A percentile compares a stretch with the other conserved stretches of the same genome.
phyloP scores from a whole-genome alignment of 148 eudicot genomes.

The Drosera capensis region DNA sequence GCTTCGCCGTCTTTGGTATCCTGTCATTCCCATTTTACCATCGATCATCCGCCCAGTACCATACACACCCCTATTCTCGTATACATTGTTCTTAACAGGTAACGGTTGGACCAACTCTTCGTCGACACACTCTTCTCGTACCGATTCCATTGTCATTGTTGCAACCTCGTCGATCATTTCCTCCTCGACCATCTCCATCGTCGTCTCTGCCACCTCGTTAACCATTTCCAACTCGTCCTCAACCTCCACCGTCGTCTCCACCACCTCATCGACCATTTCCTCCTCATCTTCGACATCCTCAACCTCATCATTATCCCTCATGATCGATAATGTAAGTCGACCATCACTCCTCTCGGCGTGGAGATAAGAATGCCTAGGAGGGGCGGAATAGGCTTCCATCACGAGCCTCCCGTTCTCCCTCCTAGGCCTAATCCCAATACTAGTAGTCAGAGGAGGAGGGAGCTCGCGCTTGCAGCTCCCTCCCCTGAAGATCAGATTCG shows the following conservation, averaged over 20 bases:
- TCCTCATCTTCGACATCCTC: conserved; percentile 2
- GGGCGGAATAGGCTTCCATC: conserved; percentile 43
- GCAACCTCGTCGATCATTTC: too few relatives aligned
- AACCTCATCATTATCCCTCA: neutral
- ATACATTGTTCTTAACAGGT: conserved; percentile 4
- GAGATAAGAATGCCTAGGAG: conserved; percentile 12
- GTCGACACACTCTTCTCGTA: neutral
- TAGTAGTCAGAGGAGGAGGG: conserved; percentile 64
- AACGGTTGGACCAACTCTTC: conserved; percentile 1
- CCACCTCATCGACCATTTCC: conserved; percentile 3
- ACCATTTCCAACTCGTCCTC: too few relatives aligned
- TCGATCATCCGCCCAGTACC: conserved; percentile 14
- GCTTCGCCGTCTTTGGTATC: conserved; percentile 29
- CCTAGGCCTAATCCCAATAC: conserved; percentile 23
- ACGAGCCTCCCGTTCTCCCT: conserved; percentile 55
- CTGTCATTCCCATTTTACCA: conserved; percentile 27
- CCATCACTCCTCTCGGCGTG: conserved; percentile 57
- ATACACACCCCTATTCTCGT: conserved; percentile 6
- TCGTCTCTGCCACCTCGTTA: too few relatives aligned
- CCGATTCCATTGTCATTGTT: too few relatives aligned
- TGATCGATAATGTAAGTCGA: conserved; percentile 25
- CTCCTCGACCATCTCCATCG: too few relatives aligned
- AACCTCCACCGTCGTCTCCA: neutral
- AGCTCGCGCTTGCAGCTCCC: conserved; percentile 8
- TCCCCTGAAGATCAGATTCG: too few relatives aligned